Evolutionary conservation across 164 flowering plant species (phyloP).

Genomic region (Annona cherimola): DNA sequence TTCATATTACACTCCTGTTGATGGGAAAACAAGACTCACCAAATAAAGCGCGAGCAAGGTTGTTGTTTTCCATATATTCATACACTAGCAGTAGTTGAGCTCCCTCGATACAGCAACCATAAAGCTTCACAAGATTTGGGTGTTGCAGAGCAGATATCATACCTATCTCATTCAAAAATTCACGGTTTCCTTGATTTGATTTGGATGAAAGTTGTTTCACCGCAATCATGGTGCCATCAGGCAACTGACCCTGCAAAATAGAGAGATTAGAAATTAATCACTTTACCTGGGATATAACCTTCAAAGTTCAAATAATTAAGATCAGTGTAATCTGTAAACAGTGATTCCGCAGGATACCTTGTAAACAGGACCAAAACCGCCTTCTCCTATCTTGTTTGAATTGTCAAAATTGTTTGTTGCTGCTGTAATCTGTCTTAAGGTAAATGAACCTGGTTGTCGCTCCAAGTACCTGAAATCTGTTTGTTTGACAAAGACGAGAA

Average conservation of each 20-base stretch:
- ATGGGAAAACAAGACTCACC: constrained; percentile 19
- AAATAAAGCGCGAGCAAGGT: constrained; percentile 46
- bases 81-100: constrained; percentile 44
- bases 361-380: constrained; percentile 67
- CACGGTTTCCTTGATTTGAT: constrained; percentile 60
- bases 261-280: background rate
- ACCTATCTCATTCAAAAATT: constrained; percentile 57
- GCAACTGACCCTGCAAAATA: constrained; percentile 15
- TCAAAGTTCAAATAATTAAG: background rate
- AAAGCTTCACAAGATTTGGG: constrained; percentile 50
- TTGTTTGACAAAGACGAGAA: background rate
- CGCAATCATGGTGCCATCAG: constrained; percentile 48
- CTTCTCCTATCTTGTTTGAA: constrained; percentile 57
- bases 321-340: background rate
- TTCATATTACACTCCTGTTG: background rate
- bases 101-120: constrained; percentile 51
- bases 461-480: constrained; percentile 31
- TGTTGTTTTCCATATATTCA: constrained; percentile 53
- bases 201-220: constrained; percentile 57
- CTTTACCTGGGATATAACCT: background rate
- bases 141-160: constrained; percentile 53
- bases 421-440: constrained; percentile 41
- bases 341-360: constrained; percentile 14
- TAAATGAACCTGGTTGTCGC: constrained; percentile 32
- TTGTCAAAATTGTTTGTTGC: constrained; percentile 41